Evolutionary conservation across 257 asterid genomes (phyloP).

Genomic region (Lycium ferocissimum): DNA sequence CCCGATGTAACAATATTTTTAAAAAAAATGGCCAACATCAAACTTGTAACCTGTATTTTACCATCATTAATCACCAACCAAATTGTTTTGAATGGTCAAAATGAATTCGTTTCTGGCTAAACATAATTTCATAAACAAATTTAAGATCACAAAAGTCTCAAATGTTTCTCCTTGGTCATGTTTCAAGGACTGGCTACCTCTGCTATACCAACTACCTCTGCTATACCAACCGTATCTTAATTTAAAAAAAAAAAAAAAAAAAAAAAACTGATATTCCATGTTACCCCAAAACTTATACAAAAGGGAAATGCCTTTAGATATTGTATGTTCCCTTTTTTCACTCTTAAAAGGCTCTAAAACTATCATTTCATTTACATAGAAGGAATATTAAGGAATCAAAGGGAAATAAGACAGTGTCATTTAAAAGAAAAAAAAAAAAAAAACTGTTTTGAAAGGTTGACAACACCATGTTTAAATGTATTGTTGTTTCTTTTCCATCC

Average conservation of each 20-base stretch:
- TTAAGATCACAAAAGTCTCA: constrained; percentile 16
- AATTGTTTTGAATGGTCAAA: not conserved
- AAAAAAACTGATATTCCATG: not conserved
- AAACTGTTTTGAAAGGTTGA: not conserved
- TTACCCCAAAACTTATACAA: not conserved
- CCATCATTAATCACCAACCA: not conserved
- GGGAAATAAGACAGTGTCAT: not conserved
- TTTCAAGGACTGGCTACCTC: constrained; percentile 9
- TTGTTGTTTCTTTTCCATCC: not conserved
- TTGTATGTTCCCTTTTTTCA: not conserved
- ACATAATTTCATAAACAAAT: not conserved
- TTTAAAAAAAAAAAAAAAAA: not conserved
- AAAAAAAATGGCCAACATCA: not conserved
- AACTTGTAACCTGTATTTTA: constrained; percentile 5
- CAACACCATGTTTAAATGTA: not conserved
- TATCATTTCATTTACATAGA: not conserved
- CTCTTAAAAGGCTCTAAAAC: constrained; percentile 2
- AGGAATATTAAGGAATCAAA: not conserved
- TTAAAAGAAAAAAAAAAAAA: not conserved
- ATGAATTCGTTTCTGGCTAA: not conserved
- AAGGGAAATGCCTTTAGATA: not conserved
- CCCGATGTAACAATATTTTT: not conserved
- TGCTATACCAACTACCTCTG: constrained; percentile 6
- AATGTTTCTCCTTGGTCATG: not conserved
- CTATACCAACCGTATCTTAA: not conserved